Percentiles rank a stretch among this genome's conserved stretches.
Conservation (phyloP, 2,329 filamentous ascomycete species). For the Xenoacremonium recifei region DNA sequence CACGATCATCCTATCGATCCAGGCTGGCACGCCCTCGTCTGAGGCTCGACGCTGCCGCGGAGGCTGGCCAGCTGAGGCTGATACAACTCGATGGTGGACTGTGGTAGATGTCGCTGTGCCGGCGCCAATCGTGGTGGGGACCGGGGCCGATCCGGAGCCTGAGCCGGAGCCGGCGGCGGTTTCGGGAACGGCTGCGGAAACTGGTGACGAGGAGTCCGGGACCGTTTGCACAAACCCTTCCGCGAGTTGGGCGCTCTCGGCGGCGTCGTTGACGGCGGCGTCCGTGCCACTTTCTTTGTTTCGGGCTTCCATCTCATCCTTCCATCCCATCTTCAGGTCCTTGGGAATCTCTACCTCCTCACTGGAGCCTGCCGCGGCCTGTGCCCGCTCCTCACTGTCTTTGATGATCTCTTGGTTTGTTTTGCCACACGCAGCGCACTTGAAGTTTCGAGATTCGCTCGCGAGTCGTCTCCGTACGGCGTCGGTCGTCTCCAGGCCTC, state of each 20-base stretch:
- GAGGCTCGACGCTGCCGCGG: conserved; percentile 16
- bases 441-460: conserved; percentile 61
- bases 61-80: conserved; percentile 4
- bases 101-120: conserved; percentile 2
- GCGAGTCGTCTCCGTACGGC: conserved; percentile 69
- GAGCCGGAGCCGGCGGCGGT: not conserved
- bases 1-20: conserved; percentile 80
- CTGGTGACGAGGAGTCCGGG: not conserved
- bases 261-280: conserved; percentile 28
- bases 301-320: conserved; percentile 62
- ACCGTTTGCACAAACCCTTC: conserved; percentile 59
- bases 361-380: conserved; percentile 29
- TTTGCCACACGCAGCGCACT: conserved; percentile 68
- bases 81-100: too few species aligned
- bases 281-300: conserved; percentile 9
- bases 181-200: not conserved
- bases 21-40: conserved; percentile 59
- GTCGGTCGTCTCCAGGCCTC: conserved; percentile 77
- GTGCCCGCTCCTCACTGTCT: conserved; percentile 63
- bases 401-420: conserved; percentile 72
- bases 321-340: conserved; percentile 66
- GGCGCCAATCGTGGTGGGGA: conserved; percentile 15
- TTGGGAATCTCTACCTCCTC: conserved; percentile 49
- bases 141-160: conserved; percentile 8
- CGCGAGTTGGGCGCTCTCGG: conserved; percentile 48